Base-by-base conservation (phyloP, 2,329 filamentous ascomycete genomes). In the Exutisphaerella laricina region DNA sequence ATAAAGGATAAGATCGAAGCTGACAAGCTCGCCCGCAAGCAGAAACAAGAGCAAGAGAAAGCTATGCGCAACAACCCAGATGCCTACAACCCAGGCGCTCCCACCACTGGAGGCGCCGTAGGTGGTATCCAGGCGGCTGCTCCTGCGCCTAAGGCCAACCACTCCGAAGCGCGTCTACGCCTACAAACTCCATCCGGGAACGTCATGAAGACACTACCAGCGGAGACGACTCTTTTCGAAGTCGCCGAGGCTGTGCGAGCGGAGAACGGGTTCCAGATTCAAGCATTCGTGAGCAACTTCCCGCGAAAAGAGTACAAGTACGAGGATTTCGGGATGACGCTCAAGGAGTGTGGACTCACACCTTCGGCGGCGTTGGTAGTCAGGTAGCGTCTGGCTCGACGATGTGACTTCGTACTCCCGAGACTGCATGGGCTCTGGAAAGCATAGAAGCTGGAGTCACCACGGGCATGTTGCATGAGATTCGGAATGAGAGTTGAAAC, bases 1-100 rank as follows among this genome's bases (percentile, higher is more conserved):
- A 90, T 96, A 64, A 84, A 88, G 68, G 89, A 88, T 43, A 89
- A 89, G 74, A 95, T 98, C 52, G 89, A 92, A 56, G 89, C 85
- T 10, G 89, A 97, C 70, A 96, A 94, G 72, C 85, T 87, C 56
- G 88, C 90, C 58, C 81, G 92, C 41, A 82, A 85, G 51, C 76
- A 84, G 52, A 94, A 92, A 64, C 83, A 87, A 3, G 92, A 95
- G 59, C 74, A 80, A 44, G 85, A 88, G 56, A 94, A 90, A 69
- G 89, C 89, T 1, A 79, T 80, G 42, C 78, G 90, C n/a, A 86
- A 88, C 54, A 89, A 90, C n/a, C 73, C 78, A 41, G 69, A 71
- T 12, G 72, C 77, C 14, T 66, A 70, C 12, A 59, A 73, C 18
- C 64, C 72, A 3, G 68, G 77, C 17, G 68, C 67, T 4, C 64